Conservation (phyloP, 2,329 filamentous ascomycete genomes). For the Cladosporium sp. region DNA sequence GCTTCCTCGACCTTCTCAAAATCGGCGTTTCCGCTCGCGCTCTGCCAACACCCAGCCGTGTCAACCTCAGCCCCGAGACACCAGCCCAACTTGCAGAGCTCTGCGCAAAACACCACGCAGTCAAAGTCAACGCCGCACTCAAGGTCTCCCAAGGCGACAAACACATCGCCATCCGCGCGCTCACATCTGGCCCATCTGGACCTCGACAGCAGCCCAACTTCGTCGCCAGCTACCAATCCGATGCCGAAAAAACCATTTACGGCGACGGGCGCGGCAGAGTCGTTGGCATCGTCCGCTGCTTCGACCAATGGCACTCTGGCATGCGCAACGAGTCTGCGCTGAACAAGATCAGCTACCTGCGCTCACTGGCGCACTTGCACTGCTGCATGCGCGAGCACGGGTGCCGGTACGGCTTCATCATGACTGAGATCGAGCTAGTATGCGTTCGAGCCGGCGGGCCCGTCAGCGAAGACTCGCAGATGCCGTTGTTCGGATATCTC, state of each 20-base stretch:
- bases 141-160: slow-evolving; percentile 65
- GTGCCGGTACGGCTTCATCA: slow-evolving; percentile 90
- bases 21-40: slow-evolving; percentile 53
- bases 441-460: slow-evolving; percentile 71
- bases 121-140: slow-evolving; percentile 80
- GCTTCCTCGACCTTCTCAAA: slow-evolving; percentile 64
- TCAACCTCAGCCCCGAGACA: slow-evolving; percentile 60
- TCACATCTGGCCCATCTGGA: slow-evolving; percentile 28
- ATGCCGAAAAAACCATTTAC: slow-evolving; percentile 43
- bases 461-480: slow-evolving; percentile 33
- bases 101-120: slow-evolving; percentile 71
- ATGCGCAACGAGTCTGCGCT: slow-evolving; percentile 83
- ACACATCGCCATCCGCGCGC: slow-evolving; percentile 46
- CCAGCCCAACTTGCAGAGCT: slow-evolving; percentile 70
- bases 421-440: slow-evolving; percentile 92
- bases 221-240: slow-evolving; percentile 55
- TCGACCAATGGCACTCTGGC: slow-evolving; percentile 89
- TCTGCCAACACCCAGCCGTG: slow-evolving; percentile 52
- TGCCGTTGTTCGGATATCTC: slow-evolving; percentile 81
- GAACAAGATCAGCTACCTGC: slow-evolving; percentile 82
- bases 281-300: slow-evolving; percentile 82
- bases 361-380: slow-evolving; percentile 78
- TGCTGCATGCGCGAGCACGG: slow-evolving; percentile 88
- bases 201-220: slow-evolving; percentile 56
- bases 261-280: slow-evolving; percentile 52